These are phyloP conservation scores for Physcomitrellopsis africana DNA, from an alignment of 225 moss, liverwort and hornwort genomes.

Conservation along the genomic window DNA sequence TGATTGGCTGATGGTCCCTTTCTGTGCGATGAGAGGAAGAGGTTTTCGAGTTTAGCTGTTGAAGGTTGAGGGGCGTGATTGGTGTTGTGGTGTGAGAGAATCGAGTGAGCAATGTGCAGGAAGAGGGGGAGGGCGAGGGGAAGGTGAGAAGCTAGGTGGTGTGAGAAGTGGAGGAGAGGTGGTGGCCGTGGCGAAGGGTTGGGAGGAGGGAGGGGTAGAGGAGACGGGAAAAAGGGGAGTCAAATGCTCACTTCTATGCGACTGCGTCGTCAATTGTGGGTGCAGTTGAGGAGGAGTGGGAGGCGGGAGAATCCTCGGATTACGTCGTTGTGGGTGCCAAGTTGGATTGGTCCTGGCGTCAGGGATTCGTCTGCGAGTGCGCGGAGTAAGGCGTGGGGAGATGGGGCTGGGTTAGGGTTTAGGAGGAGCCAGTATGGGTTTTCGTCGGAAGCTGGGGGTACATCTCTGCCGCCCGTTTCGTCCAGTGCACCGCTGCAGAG, in stretches of 20 bases:
- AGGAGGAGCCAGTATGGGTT: slow-evolving; percentile 32
- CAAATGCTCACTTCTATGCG: slow-evolving; percentile 83
- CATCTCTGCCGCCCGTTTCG: slow-evolving; percentile 8
- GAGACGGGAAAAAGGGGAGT: slow-evolving; percentile 27
- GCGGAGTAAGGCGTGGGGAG: neutral
- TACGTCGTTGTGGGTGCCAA: neutral
- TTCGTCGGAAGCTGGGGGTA: slow-evolving; percentile 32
- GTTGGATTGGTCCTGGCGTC: neutral
- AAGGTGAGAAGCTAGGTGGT: too few species aligned
- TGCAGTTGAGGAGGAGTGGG: slow-evolving; percentile 43
- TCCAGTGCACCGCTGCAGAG: slow-evolving; percentile 12
- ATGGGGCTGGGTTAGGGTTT: slow-evolving; percentile 52
- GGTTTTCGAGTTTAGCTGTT: too few species aligned
- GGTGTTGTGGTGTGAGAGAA: too few species aligned
- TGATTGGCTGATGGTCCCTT: too few species aligned
- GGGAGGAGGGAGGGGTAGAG: neutral
- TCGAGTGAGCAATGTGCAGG: too few species aligned
- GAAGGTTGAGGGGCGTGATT: too few species aligned
- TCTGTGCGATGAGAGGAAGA: too few species aligned
- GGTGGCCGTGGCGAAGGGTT: neutral
- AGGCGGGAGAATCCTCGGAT: slow-evolving; percentile 3
- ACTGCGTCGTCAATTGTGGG: slow-evolving; percentile 76
- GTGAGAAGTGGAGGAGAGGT: neutral
- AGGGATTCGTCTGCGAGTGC: neutral
- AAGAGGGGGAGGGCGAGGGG: neutral